phyloP scores from a whole-genome alignment of 768 basidiomycete species.

The Lentinula sp. region DNA sequence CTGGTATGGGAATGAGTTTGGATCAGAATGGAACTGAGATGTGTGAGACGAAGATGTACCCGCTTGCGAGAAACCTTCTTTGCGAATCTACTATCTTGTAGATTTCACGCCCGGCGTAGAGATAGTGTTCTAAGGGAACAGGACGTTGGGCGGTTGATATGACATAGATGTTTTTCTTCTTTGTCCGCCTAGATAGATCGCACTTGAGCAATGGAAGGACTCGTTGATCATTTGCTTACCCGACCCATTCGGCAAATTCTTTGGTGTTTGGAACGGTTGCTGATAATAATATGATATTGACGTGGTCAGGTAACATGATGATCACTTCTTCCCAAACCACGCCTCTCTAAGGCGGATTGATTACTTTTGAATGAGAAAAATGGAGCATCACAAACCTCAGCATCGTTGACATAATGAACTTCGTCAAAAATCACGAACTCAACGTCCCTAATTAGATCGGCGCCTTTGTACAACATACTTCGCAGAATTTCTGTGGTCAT shows the following conservation, averaged over 20 bases:
- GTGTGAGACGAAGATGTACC: conserved; percentile 36
- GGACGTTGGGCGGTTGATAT: conserved; percentile 95
- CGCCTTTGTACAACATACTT: conserved; percentile 98
- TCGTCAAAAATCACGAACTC: conserved; percentile 99
- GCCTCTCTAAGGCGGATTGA: conserved; percentile 58
- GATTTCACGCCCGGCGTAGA: conserved; percentile 90
- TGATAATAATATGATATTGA: conserved; percentile 94
- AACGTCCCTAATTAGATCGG: conserved; percentile 96
- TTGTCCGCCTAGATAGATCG: conserved; percentile 67
- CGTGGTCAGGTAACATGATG: conserved; percentile 98
- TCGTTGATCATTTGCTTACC: conserved; percentile 45
- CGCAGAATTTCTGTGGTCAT: conserved; percentile 98
- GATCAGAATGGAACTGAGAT: conserved; percentile 3
- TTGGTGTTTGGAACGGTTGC: conserved; percentile 98
- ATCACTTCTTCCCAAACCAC: conserved; percentile 99
- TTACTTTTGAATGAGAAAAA: neutral
- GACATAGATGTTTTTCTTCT: conserved; percentile 99
- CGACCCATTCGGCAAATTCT: conserved; percentile 99
- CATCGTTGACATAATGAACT: conserved; percentile 99
- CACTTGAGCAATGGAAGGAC: neutral
- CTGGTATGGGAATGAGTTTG: conserved; percentile 29
- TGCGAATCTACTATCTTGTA: conserved; percentile 89
- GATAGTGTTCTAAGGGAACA: conserved; percentile 93
- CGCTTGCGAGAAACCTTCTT: conserved; percentile 64
- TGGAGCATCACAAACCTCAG: conserved; percentile 58